These are phyloP conservation scores for Fusarium pseudograminearum DNA, from an alignment of 2,329 filamentous ascomycete species.

Conservation along the genomic window DNA sequence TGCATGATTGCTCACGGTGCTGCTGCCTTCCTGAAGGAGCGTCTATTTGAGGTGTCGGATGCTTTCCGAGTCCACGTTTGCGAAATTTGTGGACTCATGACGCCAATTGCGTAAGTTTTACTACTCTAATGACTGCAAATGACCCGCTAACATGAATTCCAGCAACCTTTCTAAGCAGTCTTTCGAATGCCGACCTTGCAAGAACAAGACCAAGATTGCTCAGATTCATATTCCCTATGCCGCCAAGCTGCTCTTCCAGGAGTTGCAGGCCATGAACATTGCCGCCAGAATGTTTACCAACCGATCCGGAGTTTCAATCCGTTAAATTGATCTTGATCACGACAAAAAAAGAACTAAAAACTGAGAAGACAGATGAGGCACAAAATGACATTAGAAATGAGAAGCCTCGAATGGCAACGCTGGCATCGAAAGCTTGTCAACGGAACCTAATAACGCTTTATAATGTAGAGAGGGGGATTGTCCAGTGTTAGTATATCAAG, in stretches of 20 bases:
- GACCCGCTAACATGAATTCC: conserved; percentile 51
- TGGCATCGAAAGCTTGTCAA: conserved; percentile 15
- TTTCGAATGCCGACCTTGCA: conserved; percentile 96
- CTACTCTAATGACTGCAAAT: neutral
- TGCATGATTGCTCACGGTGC: conserved; percentile 99
- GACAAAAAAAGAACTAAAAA: neutral
- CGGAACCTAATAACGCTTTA: conserved; percentile 34
- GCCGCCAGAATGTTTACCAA: conserved; percentile 97
- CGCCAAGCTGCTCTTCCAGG: conserved; percentile 97
- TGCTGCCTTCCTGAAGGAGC: conserved; percentile 95
- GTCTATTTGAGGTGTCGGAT: conserved; percentile 96
- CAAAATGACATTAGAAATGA: conserved; percentile 23
- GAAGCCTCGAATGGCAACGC: conserved; percentile 9
- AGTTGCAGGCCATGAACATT: conserved; percentile 98
- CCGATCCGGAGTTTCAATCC: conserved; percentile 78
- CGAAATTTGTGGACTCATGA: conserved; percentile 99
- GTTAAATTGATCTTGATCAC: conserved; percentile 59
- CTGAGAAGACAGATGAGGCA: conserved; percentile 21
- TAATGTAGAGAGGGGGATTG: conserved; percentile 39
- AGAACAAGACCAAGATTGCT: conserved; percentile 99
- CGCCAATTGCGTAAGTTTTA: conserved; percentile 90
- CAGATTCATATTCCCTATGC: conserved; percentile 98
- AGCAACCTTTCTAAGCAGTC: conserved; percentile 95
- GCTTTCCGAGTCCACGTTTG: conserved; percentile 98
- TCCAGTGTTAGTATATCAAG: conserved; percentile 38